phyloP scores from a whole-genome alignment of 1,139 yeast genomes.

The Scheffersomyces parashehatae region DNA sequence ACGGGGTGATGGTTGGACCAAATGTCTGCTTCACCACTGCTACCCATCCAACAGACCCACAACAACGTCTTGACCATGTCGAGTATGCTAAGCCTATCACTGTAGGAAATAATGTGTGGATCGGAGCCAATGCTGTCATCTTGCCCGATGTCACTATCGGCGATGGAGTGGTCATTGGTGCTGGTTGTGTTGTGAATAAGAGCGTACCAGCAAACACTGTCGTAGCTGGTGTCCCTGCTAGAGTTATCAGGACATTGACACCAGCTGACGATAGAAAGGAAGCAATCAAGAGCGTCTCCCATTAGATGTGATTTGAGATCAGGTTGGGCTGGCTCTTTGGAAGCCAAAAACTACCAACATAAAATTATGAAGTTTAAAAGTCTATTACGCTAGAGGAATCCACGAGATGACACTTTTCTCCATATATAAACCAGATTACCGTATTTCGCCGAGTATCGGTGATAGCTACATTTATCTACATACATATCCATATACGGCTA shows the following conservation, averaged over 20 bases:
- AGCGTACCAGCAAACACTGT: conserved; percentile 55
- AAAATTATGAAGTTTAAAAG: no score
- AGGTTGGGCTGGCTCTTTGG: no score
- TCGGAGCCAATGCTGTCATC: conserved; percentile 55
- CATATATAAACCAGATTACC: no score
- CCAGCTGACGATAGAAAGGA: conserved; percentile 5
- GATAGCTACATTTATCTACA: no score
- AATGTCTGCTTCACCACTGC: conserved; percentile 62
- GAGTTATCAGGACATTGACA: conserved; percentile 35
- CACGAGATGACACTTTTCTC: no score
- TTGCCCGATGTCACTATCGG: conserved; percentile 72
- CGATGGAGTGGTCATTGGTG: conserved; percentile 62
- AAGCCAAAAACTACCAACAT: no score
- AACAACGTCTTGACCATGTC: conserved; percentile 40
- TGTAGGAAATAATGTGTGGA: conserved; percentile 68
- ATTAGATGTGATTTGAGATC: not conserved
- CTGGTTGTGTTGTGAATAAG: conserved; percentile 63
- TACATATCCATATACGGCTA: no score
- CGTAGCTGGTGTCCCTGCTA: conserved; percentile 64
- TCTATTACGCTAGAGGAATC: no score
- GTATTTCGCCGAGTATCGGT: no score
- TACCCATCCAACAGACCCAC: conserved; percentile 60
- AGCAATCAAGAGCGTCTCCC: not conserved
- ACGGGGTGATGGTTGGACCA: conserved; percentile 62
- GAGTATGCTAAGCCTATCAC: conserved; percentile 58